Evolutionary conservation across 192 early-diverging fungal species (phyloP), one percentile per base, ranked within the genome.

Genomic region (Martensiomyces pterosporus): DNA sequence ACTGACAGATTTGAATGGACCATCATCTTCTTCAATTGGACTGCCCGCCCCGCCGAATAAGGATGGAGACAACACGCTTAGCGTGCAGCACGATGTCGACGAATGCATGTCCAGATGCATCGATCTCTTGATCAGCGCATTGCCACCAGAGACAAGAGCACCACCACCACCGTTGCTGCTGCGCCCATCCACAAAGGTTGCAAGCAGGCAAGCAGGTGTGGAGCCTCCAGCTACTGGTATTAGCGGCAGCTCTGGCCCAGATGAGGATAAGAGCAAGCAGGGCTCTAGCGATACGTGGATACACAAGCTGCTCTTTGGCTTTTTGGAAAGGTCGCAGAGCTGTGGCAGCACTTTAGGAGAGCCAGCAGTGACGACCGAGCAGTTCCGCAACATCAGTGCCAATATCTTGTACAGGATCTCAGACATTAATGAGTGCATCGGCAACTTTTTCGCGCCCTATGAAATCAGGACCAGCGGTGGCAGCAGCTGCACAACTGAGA

Each of bases 41-140:
- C n/a, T n/a, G n/a, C n/a, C n/a, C n/a, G n/a, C n/a, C n/a, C n/a
- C n/a, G n/a, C n/a, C n/a, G n/a, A n/a, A n/a, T n/a, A 36, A 41
- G 8, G 25, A 13, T 9, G 17, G 32, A 9, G 55, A 46, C 2
- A 75, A 75, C 57, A 42, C 66, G 49, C 70, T 80, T 58, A 69
- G 69, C 8, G 72, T 75, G 22, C 85, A 87, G 51, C 88, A 90
- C 43, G 88, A 90, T 59, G 82, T 90, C 0, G 80, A 82, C 19
- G 87, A 90, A 53, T 85, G 84, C 45, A 84, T 90, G 80, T 77
- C 67, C 2, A 82, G 83, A 46, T 75, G 81, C 12, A 83, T 88
- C 52, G 64, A 72, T 4, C 58, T 82, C 9, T 52, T 90, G 2
- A 77, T 76, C 16, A 78, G 79, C 14, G 86, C 84, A 0, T 64